These are phyloP conservation scores for Podaxis sp. DNA, from an alignment of 768 basidiomycete genomes.

Conservation along the genomic window DNA sequence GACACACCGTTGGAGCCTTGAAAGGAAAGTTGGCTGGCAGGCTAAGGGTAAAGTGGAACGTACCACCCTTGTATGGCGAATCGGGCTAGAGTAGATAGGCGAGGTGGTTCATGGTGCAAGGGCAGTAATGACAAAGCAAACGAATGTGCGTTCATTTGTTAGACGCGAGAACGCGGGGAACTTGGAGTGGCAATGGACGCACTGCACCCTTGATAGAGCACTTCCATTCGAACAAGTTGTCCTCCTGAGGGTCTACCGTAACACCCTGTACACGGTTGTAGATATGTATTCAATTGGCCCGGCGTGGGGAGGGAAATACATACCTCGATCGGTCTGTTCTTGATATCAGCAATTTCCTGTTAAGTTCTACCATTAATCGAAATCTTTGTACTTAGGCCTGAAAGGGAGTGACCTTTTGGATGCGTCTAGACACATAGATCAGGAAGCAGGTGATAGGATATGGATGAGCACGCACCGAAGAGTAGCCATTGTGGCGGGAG, in stretches of 20 bases:
- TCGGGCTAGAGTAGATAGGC: conserved; percentile 47
- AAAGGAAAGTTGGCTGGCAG: conserved; percentile 85
- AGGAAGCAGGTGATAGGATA: conserved; percentile 16
- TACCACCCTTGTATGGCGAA: conserved; percentile 83
- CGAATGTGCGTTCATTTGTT: conserved; percentile 5
- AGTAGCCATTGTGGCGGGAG: conserved; percentile 33
- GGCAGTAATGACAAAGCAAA: not conserved
- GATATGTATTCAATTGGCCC: conserved; percentile 15
- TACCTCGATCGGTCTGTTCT: conserved; percentile 65
- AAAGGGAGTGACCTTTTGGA: conserved; percentile 58
- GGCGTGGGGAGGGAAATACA: conserved; percentile 15
- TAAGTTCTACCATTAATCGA: conserved; percentile 16
- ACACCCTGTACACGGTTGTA: conserved; percentile 49
- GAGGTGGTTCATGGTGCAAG: not conserved
- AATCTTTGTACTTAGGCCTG: conserved; percentile 3
- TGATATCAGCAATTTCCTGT: conserved; percentile 70
- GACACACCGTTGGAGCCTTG: conserved; percentile 74
- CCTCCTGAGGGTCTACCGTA: conserved; percentile 60
- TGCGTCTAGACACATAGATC: conserved; percentile 50
- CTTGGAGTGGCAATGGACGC: conserved; percentile 25
- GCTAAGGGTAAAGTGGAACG: conserved; percentile 70
- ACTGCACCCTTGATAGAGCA: conserved; percentile 77
- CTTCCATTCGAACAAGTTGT: conserved; percentile 77
- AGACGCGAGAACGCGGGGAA: not conserved
- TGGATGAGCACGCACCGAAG: conserved; percentile 33